Evolutionary conservation across 352 stramenopile species (phyloP).

Genomic region (Pythium monospermum): DNA sequence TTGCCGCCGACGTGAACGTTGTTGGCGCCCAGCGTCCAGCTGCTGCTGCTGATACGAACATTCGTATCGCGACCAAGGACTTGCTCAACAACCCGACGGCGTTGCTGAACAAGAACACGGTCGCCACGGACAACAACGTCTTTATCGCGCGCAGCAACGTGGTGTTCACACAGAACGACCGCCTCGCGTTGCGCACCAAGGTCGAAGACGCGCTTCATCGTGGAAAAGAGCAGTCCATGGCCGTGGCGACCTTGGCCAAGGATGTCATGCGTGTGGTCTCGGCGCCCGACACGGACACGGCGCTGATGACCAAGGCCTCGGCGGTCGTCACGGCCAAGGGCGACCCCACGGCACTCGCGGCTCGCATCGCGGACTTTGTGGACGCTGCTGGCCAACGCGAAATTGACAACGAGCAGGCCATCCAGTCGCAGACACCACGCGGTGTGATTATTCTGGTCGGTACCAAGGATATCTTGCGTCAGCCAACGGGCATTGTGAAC

Average conservation of each 20-base stretch:
- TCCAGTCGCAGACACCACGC: conserved; percentile 3
- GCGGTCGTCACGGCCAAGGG: conserved; percentile 26
- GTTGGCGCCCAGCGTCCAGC: conserved; percentile 6
- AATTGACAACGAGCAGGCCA: conserved; percentile 14
- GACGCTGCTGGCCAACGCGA: conserved; percentile 9
- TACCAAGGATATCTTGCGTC: conserved; percentile 24
- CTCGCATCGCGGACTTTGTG: conserved; percentile 22
- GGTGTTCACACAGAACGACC: conserved; percentile 29
- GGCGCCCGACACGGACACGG: conserved; percentile 14
- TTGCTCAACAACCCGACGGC: conserved; percentile 24
- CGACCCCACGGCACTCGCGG: conserved; percentile 7
- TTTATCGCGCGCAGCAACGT: conserved; percentile 32
- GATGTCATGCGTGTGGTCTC: conserved; percentile 22
- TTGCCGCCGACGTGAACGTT: conserved; percentile 12
- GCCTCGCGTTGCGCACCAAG: conserved; percentile 20
- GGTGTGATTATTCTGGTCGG: conserved; percentile 12
- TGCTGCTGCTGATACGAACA: background rate
- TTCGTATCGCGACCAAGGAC: conserved; percentile 18
- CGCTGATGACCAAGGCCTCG: conserved; percentile 33
- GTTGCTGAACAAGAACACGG: conserved; percentile 38
- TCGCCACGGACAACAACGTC: conserved; percentile 34
- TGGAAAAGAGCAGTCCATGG: background rate
- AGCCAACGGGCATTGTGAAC: conserved; percentile 23
- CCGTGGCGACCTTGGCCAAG: conserved; percentile 8
- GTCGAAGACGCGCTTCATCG: conserved; percentile 6